Evolutionary conservation across 164 flowering plant genomes (phyloP), one percentile per base, ranked within the genome.

Genomic region (Nymphaea colorata): DNA sequence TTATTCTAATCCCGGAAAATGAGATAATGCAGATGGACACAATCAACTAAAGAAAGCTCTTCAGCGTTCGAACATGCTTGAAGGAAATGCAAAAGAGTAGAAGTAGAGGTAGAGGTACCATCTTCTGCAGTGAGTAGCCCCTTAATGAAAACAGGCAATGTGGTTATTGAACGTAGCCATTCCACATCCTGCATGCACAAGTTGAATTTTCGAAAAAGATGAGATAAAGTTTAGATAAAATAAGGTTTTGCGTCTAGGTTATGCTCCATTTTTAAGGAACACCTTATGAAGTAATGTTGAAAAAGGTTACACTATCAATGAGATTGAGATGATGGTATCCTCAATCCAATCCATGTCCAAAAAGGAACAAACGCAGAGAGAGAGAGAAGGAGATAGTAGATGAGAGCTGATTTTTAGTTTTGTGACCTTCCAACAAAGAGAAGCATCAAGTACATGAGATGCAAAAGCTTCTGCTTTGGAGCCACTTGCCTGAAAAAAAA

Each of bases 91-190:
- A 47, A 47, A 47, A 4, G 7, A 2, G 55, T 7, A 47, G 55
- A 47, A 47, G 12, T 6, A 6, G 55, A 47, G 11, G 12, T 12
- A 12, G 12, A 7, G 0, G 55, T 86, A 90, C 97, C 97, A 76
- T 90, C 95, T 77, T 91, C 97, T 42, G 73, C 68, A 44, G 96
- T 87, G 61, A 91, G 91, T 41, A 89, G 68, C 4, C 94, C 98
- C 74, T 91, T 91, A 75, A 91, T 74, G 47, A 89, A 79, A 76
- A 91, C 82, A 8, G 98, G 98, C 80, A 91, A 81, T 14, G 71
- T 86, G 68, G 98, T 86, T 62, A 91, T 82, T 44, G 94, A 89
- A 73, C 68, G 84, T 75, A 91, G 72, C 94, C 96, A 89, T 43
- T 18, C 84, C 67, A 91, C 79, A 66, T 89, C 98, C 96, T 91